Base-by-base conservation (phyloP, 2,329 filamentous ascomycete genomes). In the Didymella lethalis region DNA sequence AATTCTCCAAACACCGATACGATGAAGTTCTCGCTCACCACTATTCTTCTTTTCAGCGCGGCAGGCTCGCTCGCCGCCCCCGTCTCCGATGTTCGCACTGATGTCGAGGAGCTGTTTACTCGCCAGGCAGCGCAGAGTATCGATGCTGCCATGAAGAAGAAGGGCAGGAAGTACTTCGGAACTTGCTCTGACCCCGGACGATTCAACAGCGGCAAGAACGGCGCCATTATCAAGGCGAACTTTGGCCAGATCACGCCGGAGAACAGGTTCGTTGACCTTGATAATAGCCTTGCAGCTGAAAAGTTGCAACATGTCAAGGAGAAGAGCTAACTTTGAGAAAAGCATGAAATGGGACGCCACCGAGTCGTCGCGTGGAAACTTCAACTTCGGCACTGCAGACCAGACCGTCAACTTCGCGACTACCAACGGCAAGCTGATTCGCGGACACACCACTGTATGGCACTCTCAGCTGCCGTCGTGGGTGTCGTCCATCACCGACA, bases 291-390 rank as follows among this genome's bases (percentile, higher is more conserved):
- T 40, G n/a, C 36, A 40, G 8, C 18, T 12, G 18, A 20, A n/a
- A n/a, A 4, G 36, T 11, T 20, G 3, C 36, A 11, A 18, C 11
- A 40, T 11, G 38, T 18, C n/a, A 4, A 41, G 14, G 7, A 14
- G 18, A 41, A 14, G 18, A 41, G 38, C 38, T 41, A 4, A 41
- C 20, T 23, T 2, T 25, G 6, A 4, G 11, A 25, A 12, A 41
- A 85, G 82, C 69, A 88, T 90, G 84, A 90, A 91, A 75, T 91
- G 88, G 88, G 86, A 89, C 65, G 76, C 83, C 40, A 81, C 81
- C 28, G 79, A 89, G 73, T 67, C 76, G 58, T 73, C 75, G 32
- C 79, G 64, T 31, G 72, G 71, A 23, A 72, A 56, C 47, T 77
- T 74, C 67, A 86, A 79, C 67, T 89, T 87, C 68, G 75, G 67